These are phyloP conservation scores for Cairneyella variabilis DNA, from an alignment of 495 filamentous ascomycete species.

Conservation along the genomic window DNA sequence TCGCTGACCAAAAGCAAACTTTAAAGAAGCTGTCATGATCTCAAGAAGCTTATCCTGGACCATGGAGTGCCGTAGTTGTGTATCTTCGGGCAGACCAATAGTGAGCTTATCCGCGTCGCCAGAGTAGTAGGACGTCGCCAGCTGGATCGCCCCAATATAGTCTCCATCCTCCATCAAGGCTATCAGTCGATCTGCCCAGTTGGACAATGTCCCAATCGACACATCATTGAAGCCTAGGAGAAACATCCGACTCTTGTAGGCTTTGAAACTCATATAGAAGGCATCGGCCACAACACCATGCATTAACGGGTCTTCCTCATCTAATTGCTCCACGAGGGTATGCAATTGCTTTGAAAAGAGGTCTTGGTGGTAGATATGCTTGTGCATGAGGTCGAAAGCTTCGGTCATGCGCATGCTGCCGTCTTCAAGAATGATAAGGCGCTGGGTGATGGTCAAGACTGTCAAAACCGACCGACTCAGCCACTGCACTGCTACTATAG, in stretches of 20 bases:
- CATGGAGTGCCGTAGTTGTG: conserved; percentile 67
- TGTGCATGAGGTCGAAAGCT: conserved; percentile 85
- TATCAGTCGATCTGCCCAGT: conserved; percentile 97
- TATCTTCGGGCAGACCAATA: conserved; percentile 87
- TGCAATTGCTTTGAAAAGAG: conserved; percentile 82
- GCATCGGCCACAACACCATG: conserved; percentile 96
- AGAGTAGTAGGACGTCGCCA: conserved; percentile 88
- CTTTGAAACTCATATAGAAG: conserved; percentile 94
- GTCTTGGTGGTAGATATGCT: conserved; percentile 88
- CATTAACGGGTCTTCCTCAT: conserved; percentile 84
- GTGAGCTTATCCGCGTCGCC: conserved; percentile 88
- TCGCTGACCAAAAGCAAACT: conserved; percentile 71
- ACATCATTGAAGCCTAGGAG: conserved; percentile 87
- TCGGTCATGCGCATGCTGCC: conserved; percentile 84
- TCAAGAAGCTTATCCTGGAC: conserved; percentile 87
- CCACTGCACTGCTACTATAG: conserved; percentile 97
- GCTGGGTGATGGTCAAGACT: conserved; percentile 87
- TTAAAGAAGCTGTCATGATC: conserved; percentile 90
- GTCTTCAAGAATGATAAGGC: conserved; percentile 90
- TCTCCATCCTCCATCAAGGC: conserved; percentile 94
- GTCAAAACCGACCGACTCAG: conserved; percentile 89
- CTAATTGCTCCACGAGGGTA: conserved; percentile 77
- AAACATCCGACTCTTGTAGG: conserved; percentile 92
- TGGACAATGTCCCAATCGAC: conserved; percentile 84
- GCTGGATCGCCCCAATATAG: conserved; percentile 82